These are phyloP conservation scores for Aureobasidium pullulans DNA, from an alignment of 2,329 filamentous ascomycete genomes.

Conservation along the genomic window DNA sequence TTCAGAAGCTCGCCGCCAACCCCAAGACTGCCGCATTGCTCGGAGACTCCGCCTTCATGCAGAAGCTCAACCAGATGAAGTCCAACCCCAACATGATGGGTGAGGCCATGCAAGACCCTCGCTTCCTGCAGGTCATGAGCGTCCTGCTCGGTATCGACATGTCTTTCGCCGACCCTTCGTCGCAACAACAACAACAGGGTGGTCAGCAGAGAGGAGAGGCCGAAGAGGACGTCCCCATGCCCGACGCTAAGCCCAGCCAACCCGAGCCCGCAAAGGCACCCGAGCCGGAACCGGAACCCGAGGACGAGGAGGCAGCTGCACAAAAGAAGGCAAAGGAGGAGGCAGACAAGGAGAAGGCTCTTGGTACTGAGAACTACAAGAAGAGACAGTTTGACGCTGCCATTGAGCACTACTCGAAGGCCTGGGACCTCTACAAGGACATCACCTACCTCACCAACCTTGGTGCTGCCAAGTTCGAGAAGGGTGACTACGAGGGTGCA, in stretches of 20 bases:
- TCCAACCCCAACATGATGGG: constrained; percentile 73
- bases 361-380: constrained; percentile 95
- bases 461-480: constrained; percentile 89
- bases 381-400: constrained; percentile 94
- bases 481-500: constrained; percentile 82
- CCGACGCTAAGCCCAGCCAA: constrained; percentile 52
- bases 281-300: constrained; percentile 57
- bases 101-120: constrained; percentile 77
- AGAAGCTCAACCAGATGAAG: constrained; percentile 74
- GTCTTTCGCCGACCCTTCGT: constrained; percentile 53
- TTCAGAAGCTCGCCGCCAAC: constrained; percentile 85
- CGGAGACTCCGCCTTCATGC: constrained; percentile 80
- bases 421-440: constrained; percentile 91
- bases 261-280: constrained; percentile 52
- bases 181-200: constrained; percentile 29
- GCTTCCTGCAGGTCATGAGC: constrained; percentile 89
- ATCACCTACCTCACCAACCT: constrained; percentile 98
- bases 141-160: constrained; percentile 92
- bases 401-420: constrained; percentile 88
- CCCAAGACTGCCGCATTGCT: constrained; percentile 84
- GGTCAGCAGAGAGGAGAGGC: constrained; percentile 36
- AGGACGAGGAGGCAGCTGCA: constrained; percentile 75
- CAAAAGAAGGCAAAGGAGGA: constrained; percentile 88
- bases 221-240: constrained; percentile 72
- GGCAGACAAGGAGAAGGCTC: constrained; percentile 88